Percentiles rank a stretch among this genome's conserved stretches.
Evolutionary conservation across 169 alveolate genomes (phyloP).

Genomic region (Plasmodium vivax): DNA sequence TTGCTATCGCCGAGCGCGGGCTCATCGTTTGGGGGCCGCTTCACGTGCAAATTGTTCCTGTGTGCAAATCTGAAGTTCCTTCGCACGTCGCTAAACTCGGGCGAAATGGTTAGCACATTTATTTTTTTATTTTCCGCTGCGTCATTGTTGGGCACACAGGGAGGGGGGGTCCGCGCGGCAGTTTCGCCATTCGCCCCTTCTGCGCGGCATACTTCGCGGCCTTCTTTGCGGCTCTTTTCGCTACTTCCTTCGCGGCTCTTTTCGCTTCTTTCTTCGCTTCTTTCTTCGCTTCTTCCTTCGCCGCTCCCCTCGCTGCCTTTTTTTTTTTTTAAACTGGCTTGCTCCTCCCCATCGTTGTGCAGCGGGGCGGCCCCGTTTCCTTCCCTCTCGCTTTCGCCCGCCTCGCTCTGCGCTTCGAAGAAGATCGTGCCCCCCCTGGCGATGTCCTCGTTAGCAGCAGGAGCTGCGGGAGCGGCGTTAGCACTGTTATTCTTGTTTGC

Average conservation of each 20-base stretch:
- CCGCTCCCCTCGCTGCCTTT: slow-evolving; percentile 9
- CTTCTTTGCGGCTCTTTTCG: not conserved
- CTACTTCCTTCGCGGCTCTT: not conserved
- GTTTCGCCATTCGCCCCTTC: slow-evolving; percentile 12
- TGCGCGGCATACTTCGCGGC: not conserved
- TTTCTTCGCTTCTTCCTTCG: not conserved
- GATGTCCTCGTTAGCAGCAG: not conserved
- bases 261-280: not conserved
- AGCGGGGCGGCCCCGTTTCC: not conserved
- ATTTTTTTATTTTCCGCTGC: slow-evolving; percentile 12
- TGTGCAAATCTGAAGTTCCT: not conserved
- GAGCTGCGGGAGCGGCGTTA: not conserved
- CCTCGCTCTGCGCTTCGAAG: slow-evolving; percentile 37
- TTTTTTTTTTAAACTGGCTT: slow-evolving; percentile 52
- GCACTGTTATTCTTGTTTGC: not conserved
- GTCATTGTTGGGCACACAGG: not conserved
- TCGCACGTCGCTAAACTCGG: slow-evolving; percentile 11
- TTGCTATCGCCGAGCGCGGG: not conserved
- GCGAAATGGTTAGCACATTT: not conserved
- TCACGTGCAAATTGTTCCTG: slow-evolving; percentile 5
- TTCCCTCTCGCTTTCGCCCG: not conserved
- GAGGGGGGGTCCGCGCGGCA: not conserved
- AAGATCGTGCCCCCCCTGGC: slow-evolving; percentile 10
- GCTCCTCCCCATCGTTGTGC: slow-evolving; percentile 10
- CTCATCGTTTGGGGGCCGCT: not conserved